A percentile compares a stretch with the other conserved stretches of the same genome.
Conservation (phyloP, 2,329 filamentous ascomycete species). For the Cytospora leucostoma region DNA sequence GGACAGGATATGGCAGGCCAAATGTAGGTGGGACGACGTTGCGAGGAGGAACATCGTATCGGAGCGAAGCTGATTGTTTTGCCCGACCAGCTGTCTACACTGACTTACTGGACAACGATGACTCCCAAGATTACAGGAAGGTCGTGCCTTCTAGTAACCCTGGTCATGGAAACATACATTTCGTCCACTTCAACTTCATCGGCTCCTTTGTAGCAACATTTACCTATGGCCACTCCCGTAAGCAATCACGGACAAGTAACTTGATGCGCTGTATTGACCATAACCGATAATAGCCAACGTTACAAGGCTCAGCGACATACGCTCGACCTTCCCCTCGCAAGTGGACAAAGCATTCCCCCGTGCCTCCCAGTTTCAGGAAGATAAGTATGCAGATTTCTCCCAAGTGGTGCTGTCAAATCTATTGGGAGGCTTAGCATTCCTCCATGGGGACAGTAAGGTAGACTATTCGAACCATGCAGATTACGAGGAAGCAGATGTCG, state of each 20-base stretch:
- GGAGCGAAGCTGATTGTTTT: not conserved
- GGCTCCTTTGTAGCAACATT: slow-evolving; percentile 50
- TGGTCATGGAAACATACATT: slow-evolving; percentile 61
- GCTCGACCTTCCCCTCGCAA: slow-evolving; percentile 45
- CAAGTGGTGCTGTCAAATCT: slow-evolving; percentile 88
- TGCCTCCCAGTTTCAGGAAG: slow-evolving; percentile 69
- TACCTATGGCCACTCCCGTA: slow-evolving; percentile 20
- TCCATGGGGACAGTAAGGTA: slow-evolving; percentile 80
- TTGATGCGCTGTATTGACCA: not conserved
- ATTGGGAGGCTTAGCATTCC: slow-evolving; percentile 86
- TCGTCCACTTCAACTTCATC: slow-evolving; percentile 66
- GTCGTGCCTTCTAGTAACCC: slow-evolving; percentile 35
- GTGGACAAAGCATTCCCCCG: slow-evolving; percentile 61
- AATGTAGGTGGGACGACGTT: slow-evolving; percentile 42
- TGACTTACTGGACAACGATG: slow-evolving; percentile 58
- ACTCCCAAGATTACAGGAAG: slow-evolving; percentile 62
- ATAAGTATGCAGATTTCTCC: slow-evolving; percentile 72
- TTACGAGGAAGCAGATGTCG: slow-evolving; percentile 87
- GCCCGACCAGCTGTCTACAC: slow-evolving; percentile 54
- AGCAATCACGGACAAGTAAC: not conserved
- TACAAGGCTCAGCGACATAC: slow-evolving; percentile 6
- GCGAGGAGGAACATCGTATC: slow-evolving; percentile 35
- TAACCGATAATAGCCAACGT: slow-evolving; percentile 2
- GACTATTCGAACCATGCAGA: slow-evolving; percentile 77
- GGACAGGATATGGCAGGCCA: slow-evolving; percentile 67